phyloP scores from a whole-genome alignment of 148 eudicot species.

The Oxyria digyna region DNA sequence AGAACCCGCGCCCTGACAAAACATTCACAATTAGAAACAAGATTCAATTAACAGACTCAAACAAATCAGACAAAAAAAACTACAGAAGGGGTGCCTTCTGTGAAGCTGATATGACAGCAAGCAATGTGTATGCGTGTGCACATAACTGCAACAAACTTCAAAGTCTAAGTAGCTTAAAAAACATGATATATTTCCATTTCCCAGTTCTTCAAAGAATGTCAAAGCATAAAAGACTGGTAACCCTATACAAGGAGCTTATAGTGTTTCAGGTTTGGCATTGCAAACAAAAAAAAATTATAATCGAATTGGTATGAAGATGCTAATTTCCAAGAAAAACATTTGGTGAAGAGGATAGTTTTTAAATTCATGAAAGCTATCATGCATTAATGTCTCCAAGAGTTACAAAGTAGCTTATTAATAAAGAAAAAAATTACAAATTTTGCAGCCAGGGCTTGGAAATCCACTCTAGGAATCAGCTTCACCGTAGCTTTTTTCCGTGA shows the following conservation, averaged over 20 bases:
- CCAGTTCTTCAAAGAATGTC: background rate
- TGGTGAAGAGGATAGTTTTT: background rate
- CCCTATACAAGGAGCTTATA: background rate
- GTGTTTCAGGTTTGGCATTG: background rate
- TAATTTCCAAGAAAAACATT: background rate
- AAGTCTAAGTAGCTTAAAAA: background rate
- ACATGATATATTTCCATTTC: background rate
- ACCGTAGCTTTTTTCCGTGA: slow-evolving; percentile 72
- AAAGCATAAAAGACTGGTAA: background rate
- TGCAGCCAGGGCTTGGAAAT: slow-evolving; percentile 68
- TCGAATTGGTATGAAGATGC: background rate
- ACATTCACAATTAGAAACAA: background rate
- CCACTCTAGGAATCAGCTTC: slow-evolving; percentile 85
- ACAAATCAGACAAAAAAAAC: background rate
- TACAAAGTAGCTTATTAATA: background rate
- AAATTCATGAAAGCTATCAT: background rate
- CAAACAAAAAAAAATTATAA: background rate
- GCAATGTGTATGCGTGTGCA: background rate
- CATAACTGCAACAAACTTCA: background rate
- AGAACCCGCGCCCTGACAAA: slow-evolving; percentile 70
- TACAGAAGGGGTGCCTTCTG: background rate
- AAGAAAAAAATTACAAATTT: slow-evolving; percentile 51
- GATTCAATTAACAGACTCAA: background rate
- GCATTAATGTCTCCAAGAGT: background rate
- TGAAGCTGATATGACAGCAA: background rate